Evolutionary conservation across 129 eudicot genomes (phyloP).

Genomic region (Dittrichia graveolens): DNA sequence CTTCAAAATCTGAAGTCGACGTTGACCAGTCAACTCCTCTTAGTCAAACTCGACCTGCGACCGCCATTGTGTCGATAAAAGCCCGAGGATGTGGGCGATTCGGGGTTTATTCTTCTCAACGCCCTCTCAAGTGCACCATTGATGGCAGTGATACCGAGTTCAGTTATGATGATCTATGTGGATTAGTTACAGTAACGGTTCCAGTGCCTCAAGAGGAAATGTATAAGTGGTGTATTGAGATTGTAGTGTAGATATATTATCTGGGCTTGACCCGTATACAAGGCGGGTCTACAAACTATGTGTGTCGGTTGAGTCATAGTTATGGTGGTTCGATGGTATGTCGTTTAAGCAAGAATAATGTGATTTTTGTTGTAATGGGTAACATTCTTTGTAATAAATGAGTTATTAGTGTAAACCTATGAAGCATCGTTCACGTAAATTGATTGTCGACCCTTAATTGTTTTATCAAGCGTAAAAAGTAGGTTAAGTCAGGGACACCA

Average conservation of each 20-base stretch:
- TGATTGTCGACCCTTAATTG: neutral
- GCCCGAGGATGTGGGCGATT: constrained; percentile 77
- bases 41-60: constrained; percentile 41
- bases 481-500: too few relatives aligned
- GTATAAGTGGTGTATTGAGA: constrained; percentile 70
- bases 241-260: constrained; percentile 41
- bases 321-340: constrained; percentile 17
- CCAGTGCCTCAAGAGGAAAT: constrained; percentile 64
- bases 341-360: constrained; percentile 1
- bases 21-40: constrained; percentile 26
- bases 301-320: neutral
- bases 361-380: neutral
- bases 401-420: constrained; percentile 23
- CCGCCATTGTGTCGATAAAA: constrained; percentile 55
- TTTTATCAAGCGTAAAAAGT: neutral
- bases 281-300: neutral
- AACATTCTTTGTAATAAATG: constrained; percentile 29
- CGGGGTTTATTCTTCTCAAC: constrained; percentile 66
- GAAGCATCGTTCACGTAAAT: neutral
- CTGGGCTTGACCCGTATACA: neutral
- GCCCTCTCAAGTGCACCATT: constrained; percentile 60
- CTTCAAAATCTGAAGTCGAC: constrained; percentile 33
- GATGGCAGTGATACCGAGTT: constrained; percentile 49
- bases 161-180: constrained; percentile 48
- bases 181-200: constrained; percentile 52